Evolutionary conservation across 768 basidiomycete species (phyloP).

Genomic region (Cyclocybe aegerita): DNA sequence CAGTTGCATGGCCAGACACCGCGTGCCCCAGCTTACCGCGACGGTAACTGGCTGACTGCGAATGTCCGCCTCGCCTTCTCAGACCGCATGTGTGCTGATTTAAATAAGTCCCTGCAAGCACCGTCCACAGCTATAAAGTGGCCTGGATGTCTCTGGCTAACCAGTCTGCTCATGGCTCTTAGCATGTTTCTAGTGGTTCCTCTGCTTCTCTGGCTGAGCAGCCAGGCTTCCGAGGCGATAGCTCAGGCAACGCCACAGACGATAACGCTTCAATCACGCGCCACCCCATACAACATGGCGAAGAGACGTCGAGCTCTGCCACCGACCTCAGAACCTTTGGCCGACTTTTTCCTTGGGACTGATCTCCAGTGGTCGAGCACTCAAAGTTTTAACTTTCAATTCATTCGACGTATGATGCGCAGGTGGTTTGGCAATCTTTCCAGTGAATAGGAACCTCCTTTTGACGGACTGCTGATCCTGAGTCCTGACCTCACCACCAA

Average conservation of each 20-base stretch:
- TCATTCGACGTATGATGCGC: conserved; percentile 1
- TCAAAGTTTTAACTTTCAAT: background rate
- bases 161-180: conserved; percentile 1
- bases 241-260: conserved; percentile 25
- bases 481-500: background rate
- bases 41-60: no score
- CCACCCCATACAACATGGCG: conserved; percentile 14
- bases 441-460: background rate
- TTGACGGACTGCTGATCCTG: conserved; percentile 3
- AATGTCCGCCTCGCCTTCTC: no score
- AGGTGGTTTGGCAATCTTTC: conserved; percentile 50
- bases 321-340: conserved; percentile 42
- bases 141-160: background rate
- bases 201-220: conserved; percentile 5
- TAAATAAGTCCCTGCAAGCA: no score
- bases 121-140: background rate
- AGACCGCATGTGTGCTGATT: no score
- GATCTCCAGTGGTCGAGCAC: conserved; percentile 48
- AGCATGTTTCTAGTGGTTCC: background rate
- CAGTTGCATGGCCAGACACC: no score
- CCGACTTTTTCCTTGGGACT: conserved; percentile 55
- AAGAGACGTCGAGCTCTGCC: conserved; percentile 33
- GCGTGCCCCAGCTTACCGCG: no score
- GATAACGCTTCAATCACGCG: conserved; percentile 29
- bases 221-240: conserved; percentile 1